Evolutionary conservation across 1,284 basidiomycete genomes (phyloP).

Genomic region (Acaromyces ingoldii): DNA sequence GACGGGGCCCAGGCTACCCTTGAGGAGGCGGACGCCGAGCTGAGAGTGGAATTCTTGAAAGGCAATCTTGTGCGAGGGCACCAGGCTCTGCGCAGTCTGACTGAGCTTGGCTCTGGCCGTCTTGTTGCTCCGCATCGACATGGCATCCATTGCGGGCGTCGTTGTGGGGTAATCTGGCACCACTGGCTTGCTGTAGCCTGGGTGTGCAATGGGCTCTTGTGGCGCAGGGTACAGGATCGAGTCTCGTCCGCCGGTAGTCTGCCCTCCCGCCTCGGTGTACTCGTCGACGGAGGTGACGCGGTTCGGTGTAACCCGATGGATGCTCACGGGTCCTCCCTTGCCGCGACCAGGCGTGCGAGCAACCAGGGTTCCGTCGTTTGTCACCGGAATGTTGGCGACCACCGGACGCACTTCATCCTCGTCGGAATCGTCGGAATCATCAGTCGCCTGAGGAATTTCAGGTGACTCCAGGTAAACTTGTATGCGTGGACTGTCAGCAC

Average conservation of each 20-base stretch:
- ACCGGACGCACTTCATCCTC: slow-evolving; percentile 11
- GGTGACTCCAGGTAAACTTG: slow-evolving; percentile 43
- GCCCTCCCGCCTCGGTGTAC: slow-evolving; percentile 44
- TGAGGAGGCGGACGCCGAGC: slow-evolving; percentile 80
- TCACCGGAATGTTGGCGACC: slow-evolving; percentile 40
- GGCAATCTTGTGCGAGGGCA: slow-evolving; percentile 45
- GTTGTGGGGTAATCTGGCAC: slow-evolving; percentile 25
- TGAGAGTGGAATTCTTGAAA: slow-evolving; percentile 50
- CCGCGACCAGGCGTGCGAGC: slow-evolving; percentile 48
- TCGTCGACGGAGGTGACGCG: slow-evolving; percentile 41
- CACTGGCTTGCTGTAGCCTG: slow-evolving; percentile 34
- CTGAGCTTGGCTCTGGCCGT: slow-evolving; percentile 10
- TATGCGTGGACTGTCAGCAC: background rate
- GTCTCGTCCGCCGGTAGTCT: slow-evolving; percentile 46
- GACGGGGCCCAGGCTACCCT: slow-evolving; percentile 84
- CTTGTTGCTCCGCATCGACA: slow-evolving; percentile 31
- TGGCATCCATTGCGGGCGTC: slow-evolving; percentile 17
- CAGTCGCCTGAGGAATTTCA: slow-evolving; percentile 32
- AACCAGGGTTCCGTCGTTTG: slow-evolving; percentile 46
- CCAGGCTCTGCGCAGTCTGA: slow-evolving; percentile 2
- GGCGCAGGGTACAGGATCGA: slow-evolving; percentile 49
- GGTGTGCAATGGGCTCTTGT: slow-evolving; percentile 29
- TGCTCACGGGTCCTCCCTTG: slow-evolving; percentile 43
- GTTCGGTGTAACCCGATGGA: slow-evolving; percentile 41
- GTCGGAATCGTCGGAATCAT: slow-evolving; percentile 19